These are phyloP conservation scores for Scorias spongiosa DNA, from an alignment of 2,329 filamentous ascomycete species.

Conservation along the genomic window DNA sequence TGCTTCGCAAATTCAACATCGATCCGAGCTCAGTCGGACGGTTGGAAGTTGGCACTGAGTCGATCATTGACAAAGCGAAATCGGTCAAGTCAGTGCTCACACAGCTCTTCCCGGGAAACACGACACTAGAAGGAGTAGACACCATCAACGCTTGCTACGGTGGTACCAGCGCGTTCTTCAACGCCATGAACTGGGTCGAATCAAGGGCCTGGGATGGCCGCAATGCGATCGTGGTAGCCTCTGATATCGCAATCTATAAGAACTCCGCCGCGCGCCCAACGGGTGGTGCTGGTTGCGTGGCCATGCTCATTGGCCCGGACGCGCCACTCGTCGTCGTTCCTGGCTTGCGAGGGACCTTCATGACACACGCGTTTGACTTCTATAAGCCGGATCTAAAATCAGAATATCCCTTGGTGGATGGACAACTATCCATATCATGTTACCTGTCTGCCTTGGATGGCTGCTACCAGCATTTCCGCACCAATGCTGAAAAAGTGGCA, in stretches of 20 bases:
- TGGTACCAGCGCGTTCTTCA: slow-evolving; percentile 40
- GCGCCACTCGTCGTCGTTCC: slow-evolving; percentile 36
- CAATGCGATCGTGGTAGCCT: slow-evolving; percentile 36
- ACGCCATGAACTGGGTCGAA: slow-evolving; percentile 39
- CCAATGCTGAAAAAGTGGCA: slow-evolving; percentile 31
- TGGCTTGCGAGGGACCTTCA: slow-evolving; percentile 34
- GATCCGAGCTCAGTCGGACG: slow-evolving; percentile 36
- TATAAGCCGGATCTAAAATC: slow-evolving; percentile 40
- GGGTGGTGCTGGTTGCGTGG: slow-evolving; percentile 37
- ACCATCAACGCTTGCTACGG: slow-evolving; percentile 40
- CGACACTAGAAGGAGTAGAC: slow-evolving; percentile 38
- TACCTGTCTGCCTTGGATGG: slow-evolving; percentile 37
- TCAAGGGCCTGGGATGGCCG: slow-evolving; percentile 39
- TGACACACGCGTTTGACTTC: slow-evolving; percentile 39
- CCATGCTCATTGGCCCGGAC: slow-evolving; percentile 37
- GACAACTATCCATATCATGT: slow-evolving; percentile 37
- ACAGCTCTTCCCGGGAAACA: slow-evolving; percentile 39
- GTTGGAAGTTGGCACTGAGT: slow-evolving; percentile 39
- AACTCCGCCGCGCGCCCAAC: slow-evolving; percentile 38
- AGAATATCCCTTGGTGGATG: slow-evolving; percentile 39
- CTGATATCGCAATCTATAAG: slow-evolving; percentile 40
- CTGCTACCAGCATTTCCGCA: slow-evolving; percentile 40
- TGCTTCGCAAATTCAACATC: slow-evolving; percentile 37
- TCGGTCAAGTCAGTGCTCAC: slow-evolving; percentile 40
- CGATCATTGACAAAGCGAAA: slow-evolving; percentile 40